A percentile compares a stretch with the other conserved stretches of the same genome.
Evolutionary conservation across 2,329 filamentous ascomycete genomes (phyloP).

Genomic region (Penicillium sp.): DNA sequence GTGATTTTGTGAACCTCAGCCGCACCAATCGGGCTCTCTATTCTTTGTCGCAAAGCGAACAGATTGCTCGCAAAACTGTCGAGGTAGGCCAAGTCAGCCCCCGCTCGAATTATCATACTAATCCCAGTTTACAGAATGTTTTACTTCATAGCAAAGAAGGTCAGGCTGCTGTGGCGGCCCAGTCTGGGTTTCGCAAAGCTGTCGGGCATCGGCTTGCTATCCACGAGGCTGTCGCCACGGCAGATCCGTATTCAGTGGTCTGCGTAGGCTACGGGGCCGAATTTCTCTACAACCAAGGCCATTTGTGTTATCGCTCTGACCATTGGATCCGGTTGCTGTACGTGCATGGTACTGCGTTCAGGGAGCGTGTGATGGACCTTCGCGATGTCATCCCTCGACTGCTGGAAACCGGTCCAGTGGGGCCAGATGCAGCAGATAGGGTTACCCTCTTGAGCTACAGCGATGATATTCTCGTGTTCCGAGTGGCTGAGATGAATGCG

Average conservation of each 20-base stretch:
- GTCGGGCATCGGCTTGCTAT: constrained; percentile 62
- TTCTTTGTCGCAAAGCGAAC: constrained; percentile 52
- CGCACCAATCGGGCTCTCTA: constrained; percentile 53
- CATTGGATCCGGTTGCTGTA: constrained; percentile 58
- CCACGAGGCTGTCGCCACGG: constrained; percentile 58
- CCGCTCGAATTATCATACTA: background rate
- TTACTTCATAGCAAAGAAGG: constrained; percentile 48
- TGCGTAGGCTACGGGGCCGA: constrained; percentile 59
- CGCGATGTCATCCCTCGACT: constrained; percentile 40
- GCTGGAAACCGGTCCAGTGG: constrained; percentile 27
- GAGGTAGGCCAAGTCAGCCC: constrained; percentile 45
- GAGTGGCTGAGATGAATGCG: constrained; percentile 49
- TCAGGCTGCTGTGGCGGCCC: constrained; percentile 34
- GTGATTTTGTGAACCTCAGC: constrained; percentile 59
- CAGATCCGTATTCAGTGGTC: constrained; percentile 60
- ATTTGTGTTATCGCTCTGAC: constrained; percentile 61
- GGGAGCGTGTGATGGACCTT: constrained; percentile 59
- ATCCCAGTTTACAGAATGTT: constrained; percentile 36
- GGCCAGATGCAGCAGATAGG: constrained; percentile 38
- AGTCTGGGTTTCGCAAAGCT: constrained; percentile 51
- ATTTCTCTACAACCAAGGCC: constrained; percentile 63
- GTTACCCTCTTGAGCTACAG: constrained; percentile 59
- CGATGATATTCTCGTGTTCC: constrained; percentile 57
- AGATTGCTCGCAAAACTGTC: constrained; percentile 57
- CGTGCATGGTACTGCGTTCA: constrained; percentile 49